Evolutionary conservation across 1,284 basidiomycete genomes (phyloP).

Genomic region (Flammula alnicola): DNA sequence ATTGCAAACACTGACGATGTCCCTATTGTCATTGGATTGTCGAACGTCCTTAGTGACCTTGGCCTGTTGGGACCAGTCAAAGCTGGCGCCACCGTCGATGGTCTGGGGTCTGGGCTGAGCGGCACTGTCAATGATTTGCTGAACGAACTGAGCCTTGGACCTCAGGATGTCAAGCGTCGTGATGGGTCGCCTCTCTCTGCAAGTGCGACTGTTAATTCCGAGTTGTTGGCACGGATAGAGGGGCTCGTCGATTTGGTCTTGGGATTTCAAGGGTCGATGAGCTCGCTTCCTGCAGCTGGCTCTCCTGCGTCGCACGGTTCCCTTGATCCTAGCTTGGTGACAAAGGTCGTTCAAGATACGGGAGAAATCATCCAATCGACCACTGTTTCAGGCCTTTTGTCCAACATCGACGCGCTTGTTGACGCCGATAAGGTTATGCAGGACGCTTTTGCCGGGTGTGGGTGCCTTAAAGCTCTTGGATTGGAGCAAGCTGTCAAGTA

Average conservation of each 20-base stretch:
- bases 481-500: neutral
- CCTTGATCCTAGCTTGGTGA: neutral
- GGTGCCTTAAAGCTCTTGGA: neutral
- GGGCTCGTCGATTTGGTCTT: slow-evolving; percentile 16
- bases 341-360: slow-evolving; percentile 3
- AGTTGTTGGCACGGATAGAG: slow-evolving; percentile 8
- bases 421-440: slow-evolving; percentile 2
- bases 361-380: slow-evolving; percentile 7
- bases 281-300: slow-evolving; percentile 1
- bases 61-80: slow-evolving; percentile 25
- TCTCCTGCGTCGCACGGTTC: neutral
- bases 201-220: neutral
- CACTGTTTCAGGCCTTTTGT: slow-evolving; percentile 5
- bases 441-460: slow-evolving; percentile 3
- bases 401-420: slow-evolving; percentile 10
- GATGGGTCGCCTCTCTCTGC: neutral
- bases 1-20: neutral
- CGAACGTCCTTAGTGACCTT: slow-evolving; percentile 27
- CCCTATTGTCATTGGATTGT: slow-evolving; percentile 27
- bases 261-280: slow-evolving; percentile 5
- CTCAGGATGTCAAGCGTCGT: slow-evolving; percentile 11
- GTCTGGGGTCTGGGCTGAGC: slow-evolving; percentile 21
- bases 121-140: slow-evolving; percentile 26
- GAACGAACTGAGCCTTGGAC: slow-evolving; percentile 27
- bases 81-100: slow-evolving; percentile 22